Percentiles rank a stretch among this genome's conserved stretches.
Conservation (phyloP, 2,329 filamentous ascomycete genomes). For the Beauveria medogensis region DNA sequence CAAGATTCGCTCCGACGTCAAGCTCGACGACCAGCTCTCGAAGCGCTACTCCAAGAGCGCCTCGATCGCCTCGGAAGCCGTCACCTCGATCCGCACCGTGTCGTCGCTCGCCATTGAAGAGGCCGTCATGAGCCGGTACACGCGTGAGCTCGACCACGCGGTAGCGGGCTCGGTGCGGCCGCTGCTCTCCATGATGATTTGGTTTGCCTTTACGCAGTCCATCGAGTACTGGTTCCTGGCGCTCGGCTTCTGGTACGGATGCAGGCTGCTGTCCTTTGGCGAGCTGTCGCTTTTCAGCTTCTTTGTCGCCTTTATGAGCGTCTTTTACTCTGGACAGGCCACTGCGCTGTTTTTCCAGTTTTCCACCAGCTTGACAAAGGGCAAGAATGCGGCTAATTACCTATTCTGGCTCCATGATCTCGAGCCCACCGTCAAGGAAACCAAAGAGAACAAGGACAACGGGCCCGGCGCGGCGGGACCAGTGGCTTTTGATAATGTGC, state of each 20-base stretch:
- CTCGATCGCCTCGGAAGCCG: conserved; percentile 37
- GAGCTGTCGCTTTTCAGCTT: conserved; percentile 46
- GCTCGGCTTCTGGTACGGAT: conserved; percentile 35
- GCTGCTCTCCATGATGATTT: conserved; percentile 26
- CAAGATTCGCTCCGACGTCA: conserved; percentile 35
- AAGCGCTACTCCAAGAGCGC: conserved; percentile 32
- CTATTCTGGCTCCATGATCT: conserved; percentile 38
- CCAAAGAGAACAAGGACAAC: conserved; percentile 28
- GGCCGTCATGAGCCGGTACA: conserved; percentile 25
- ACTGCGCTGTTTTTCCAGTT: conserved; percentile 35
- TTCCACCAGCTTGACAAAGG: conserved; percentile 46
- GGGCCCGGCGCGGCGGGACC: conserved; percentile 27
- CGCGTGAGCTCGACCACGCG: conserved; percentile 20
- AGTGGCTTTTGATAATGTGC: conserved; percentile 45
- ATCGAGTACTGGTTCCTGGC: conserved; percentile 32
- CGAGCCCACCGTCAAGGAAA: conserved; percentile 35
- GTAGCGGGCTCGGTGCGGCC: conserved; percentile 21
- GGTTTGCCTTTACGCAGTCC: conserved; percentile 29
- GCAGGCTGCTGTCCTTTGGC: conserved; percentile 27
- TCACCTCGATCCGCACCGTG: conserved; percentile 37
- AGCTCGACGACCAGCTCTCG: conserved; percentile 28
- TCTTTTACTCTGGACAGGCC: conserved; percentile 38
- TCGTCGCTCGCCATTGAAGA: conserved; percentile 30
- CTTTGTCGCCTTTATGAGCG: conserved; percentile 42
- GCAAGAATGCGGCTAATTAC: conserved; percentile 40